Base-by-base conservation (phyloP, 306 rosid species). In the Castanea sativa region DNA sequence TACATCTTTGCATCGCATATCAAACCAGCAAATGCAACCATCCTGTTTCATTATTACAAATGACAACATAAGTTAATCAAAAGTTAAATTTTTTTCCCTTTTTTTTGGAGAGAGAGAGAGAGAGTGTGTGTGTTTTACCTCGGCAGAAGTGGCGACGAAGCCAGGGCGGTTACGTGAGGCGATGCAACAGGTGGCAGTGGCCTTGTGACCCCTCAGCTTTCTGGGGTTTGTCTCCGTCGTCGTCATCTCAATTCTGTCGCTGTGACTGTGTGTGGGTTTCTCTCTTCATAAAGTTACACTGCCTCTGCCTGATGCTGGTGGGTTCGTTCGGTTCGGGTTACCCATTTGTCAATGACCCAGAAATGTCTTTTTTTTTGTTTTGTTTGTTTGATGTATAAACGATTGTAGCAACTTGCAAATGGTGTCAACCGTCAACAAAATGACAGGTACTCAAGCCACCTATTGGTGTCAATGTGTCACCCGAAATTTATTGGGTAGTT, bases 21-120 rank as follows among this genome's bases (percentile, higher is more conserved):
- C 98, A 84, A 94, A 94, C 98, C 97, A 94, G 87, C 97, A 92
- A 79, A 94, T 88, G 51, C 91, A 85, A 61, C 97, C 98, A 82
- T 94, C 98, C 98, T 89, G 57, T 73, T 61, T 25, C 29, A 32
- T 29, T 55, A 5, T 4, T 19, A 35, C 27, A 43, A 75, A 71
- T 56, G 61, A 79, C 3, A 79, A 68, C 19, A 51, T 41, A 41
- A 41, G 11, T 41, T 2, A 41, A 41, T 41, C 45, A 41, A 2
- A 41, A 8, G 45, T 41, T 41, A 5, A 0, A 0, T 8, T 41
- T 41, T 41, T 41, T 41, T 41, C 2, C 12, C 12, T 2, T 41
- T 1, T 12, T 45, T 7, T 12, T 19, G 33, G 0, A 55, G 30
- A 38, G 56, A n/a, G 29, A 18, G 67, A 55, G 45, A 38, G n/a